Base-by-base conservation (phyloP, 2,329 filamentous ascomycete genomes). In the Tolypocladium pustulatum region DNA sequence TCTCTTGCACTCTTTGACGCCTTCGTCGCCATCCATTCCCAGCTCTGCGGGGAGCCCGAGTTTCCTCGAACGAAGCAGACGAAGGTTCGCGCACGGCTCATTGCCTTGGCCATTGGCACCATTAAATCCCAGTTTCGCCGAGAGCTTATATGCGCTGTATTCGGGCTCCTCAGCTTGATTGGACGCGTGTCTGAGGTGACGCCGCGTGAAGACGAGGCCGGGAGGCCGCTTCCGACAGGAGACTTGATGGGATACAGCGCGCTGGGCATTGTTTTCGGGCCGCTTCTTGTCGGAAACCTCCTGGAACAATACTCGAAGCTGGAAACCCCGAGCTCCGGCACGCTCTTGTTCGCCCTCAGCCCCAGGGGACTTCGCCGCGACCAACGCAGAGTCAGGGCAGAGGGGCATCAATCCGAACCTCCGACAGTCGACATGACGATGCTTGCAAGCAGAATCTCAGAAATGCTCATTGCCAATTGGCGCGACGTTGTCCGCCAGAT, bases 401-500 rank as follows among this genome's bases (percentile, higher is more conserved):
- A 54, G 15, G 7, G 60, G 60, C n/a, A 51, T 56, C 3, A 55
- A 10, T 17, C 59, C 1, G 62, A 66, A 0, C 60, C 70, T 3
- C 66, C 73, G 5, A 67, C 70, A 0, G 69, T 86, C 22, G 78
- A 85, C 71, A 86, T 83, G 63, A 74, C 85, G 27, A 75, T 78
- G 52, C 70, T 85, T 57, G 83, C 83, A 13, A 86, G 84, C 60
- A 72, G 73, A 37, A 79, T 88, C 36, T 75, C 83, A 0, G 83
- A 87, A 67, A 87, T 88, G 84, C 72, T 89, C 6, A 82, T 88
- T 55, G 73, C 78, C 1, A 79, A 87, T 61, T 89, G 86, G 86
- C 75, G 81, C 59, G 83, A 86, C 54, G 76, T 87, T 13, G 81
- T 86, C 51, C 75, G 78, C 43, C 81, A 88, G 59, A 79, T 88